A percentile compares a stretch with the other conserved stretches of the same genome.
These are phyloP conservation scores for Sarcodon sp. DNA, from an alignment of 768 basidiomycete species.

Conservation along the genomic window DNA sequence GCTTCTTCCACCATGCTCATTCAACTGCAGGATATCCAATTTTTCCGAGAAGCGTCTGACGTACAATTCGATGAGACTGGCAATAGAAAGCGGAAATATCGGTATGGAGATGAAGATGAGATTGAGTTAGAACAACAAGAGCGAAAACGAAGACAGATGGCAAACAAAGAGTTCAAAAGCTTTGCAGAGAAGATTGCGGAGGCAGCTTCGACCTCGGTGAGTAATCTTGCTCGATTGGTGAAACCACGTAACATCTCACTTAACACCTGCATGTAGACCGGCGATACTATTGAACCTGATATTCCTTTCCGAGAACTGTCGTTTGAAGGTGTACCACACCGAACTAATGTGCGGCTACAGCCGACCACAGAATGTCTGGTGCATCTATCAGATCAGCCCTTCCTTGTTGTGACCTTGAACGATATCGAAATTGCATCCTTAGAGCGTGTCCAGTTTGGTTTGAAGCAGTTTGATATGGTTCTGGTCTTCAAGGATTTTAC, in stretches of 20 bases:
- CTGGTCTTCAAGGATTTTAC: constrained; percentile 96
- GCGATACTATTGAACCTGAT: constrained; percentile 85
- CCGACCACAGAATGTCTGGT: constrained; percentile 97
- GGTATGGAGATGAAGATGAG: constrained; percentile 98
- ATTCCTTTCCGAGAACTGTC: constrained; percentile 95
- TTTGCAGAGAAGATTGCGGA: constrained; percentile 91
- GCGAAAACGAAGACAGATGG: constrained; percentile 70
- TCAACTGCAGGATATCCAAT: constrained; percentile 76
- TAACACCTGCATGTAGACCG: constrained; percentile 30
- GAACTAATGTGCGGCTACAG: constrained; percentile 87
- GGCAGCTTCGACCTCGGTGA: constrained; percentile 62
- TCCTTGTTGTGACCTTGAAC: constrained; percentile 86
- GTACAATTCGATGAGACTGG: constrained; percentile 98
- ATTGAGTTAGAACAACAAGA: constrained; percentile 99
- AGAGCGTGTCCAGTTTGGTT: constrained; percentile 91
- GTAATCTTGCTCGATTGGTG: constrained; percentile 12
- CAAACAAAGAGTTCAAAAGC: constrained; percentile 90
- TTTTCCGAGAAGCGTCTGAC: constrained; percentile 95
- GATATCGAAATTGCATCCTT: constrained; percentile 96
- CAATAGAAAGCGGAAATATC: constrained; percentile 93
- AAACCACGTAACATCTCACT: neutral
- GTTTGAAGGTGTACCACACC: constrained; percentile 93
- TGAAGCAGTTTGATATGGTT: constrained; percentile 97
- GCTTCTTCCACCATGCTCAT: constrained; percentile 2
- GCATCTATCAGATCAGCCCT: constrained; percentile 89